Conservation (phyloP, 2,329 filamentous ascomycete species). For the Cadophora sp. region DNA sequence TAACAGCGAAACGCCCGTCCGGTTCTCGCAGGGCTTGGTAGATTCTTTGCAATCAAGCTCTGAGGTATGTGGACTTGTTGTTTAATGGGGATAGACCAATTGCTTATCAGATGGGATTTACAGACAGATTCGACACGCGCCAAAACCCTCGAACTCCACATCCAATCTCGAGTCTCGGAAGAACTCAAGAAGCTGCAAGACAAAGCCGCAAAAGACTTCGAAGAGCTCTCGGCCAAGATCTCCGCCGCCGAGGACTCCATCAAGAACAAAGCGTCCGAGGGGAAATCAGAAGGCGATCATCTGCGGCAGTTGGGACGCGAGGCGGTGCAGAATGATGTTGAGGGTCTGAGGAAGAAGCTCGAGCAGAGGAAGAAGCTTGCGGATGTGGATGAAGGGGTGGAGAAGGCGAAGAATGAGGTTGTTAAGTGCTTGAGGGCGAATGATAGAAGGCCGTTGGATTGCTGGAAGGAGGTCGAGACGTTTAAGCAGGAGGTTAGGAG, state of each 20-base stretch:
- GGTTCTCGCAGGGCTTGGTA: conserved; percentile 82
- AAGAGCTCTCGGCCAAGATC: conserved; percentile 70
- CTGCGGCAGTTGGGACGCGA: conserved; percentile 48
- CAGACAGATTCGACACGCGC: conserved; percentile 90
- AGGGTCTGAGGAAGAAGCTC: conserved; percentile 63
- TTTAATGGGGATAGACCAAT: conserved; percentile 11
- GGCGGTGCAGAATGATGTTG: conserved; percentile 65
- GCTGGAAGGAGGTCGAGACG: conserved; percentile 89
- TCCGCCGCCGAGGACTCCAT: conserved; percentile 44
- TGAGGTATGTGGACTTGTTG: conserved; percentile 65
- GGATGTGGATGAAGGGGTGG: conserved; percentile 73
- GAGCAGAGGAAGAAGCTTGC: conserved; percentile 69
- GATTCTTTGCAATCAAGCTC: conserved; percentile 83
- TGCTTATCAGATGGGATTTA: conserved; percentile 16
- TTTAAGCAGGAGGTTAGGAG: conserved; percentile 90
- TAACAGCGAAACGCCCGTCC: conserved; percentile 64
- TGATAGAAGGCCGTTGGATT: conserved; percentile 88
- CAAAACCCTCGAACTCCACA: conserved; percentile 82
- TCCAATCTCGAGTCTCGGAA: conserved; percentile 84
- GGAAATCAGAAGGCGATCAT: conserved; percentile 43
- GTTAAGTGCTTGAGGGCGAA: conserved; percentile 82
- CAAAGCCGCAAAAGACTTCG: conserved; percentile 72
- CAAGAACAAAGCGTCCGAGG: conserved; percentile 16
- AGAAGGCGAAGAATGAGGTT: conserved; percentile 77
- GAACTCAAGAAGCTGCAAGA: conserved; percentile 83